Base-by-base conservation (phyloP, 2,329 filamentous ascomycete genomes). In the Ceratocystis destructans region DNA sequence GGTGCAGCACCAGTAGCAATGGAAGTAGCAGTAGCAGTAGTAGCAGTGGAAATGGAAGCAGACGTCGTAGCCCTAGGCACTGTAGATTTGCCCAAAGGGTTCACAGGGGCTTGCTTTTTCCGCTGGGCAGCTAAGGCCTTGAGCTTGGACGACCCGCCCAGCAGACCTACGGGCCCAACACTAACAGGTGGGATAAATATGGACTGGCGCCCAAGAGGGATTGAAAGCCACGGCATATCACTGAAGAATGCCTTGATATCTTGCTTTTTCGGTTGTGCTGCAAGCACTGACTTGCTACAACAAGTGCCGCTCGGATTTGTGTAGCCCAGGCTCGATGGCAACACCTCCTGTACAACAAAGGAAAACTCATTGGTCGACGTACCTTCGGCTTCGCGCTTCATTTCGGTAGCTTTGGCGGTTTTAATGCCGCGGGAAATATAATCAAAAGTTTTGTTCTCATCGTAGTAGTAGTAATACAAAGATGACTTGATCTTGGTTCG, bases 391-490 rank as follows among this genome's bases (percentile, higher is more conserved):
- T 71, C 71, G 69, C 77, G 78, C 71, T 79, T 79, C 50, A 74
- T 71, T 37, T 59, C 28, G 55, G 17, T 59, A 25, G 55, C 55
- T 71, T 80, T 80, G 17, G 74, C 72, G n/a, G 69, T 65, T 28
- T 72, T 70, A 20, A 77, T 72, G 57, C 77, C 17, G 33, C 83
- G 86, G 69, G 85, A 81, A 63, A 96, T 76, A 72, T 90, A 94
- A 62, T 81, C 79, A 33, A 91, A 86, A 0, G 88, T 83, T 76
- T 94, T 94, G 66, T 83, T 85, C 45, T 94, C 80, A 71, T 96
- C 89, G 73, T 90, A 96, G 75, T 90, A 96, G 75, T 94, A 95
- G 75, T 96, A 83, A 88, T 89, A 96, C 17, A 96, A 75, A 0
- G 90, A 82, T 69, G 96, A 90, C 73, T 93, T 84, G 69, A 95